Evolutionary conservation across 768 basidiomycete genomes (phyloP).

Genomic region (Imleria badia): DNA sequence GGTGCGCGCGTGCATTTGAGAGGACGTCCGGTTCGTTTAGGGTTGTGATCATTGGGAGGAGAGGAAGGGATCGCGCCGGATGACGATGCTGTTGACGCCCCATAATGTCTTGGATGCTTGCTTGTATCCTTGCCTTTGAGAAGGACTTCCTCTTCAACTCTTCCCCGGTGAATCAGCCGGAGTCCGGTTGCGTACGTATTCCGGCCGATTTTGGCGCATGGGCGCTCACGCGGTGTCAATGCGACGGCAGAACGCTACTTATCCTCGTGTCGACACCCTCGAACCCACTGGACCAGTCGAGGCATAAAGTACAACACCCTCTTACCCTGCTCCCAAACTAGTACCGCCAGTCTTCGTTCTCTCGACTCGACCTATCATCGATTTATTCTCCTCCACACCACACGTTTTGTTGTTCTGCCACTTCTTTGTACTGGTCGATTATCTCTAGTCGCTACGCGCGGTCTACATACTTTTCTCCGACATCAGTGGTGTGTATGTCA

Average conservation of each 20-base stretch:
- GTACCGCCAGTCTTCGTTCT: slow-evolving; percentile 1
- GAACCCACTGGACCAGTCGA: slow-evolving; percentile 15
- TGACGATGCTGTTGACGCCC: slow-evolving; percentile 61
- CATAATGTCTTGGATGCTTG: slow-evolving; percentile 14
- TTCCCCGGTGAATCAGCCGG: slow-evolving; percentile 52
- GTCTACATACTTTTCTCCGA: not conserved
- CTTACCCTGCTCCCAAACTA: not conserved
- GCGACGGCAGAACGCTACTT: no score
- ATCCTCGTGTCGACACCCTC: slow-evolving; percentile 15
- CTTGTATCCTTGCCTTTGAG: slow-evolving; percentile 14
- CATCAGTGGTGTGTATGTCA: slow-evolving; percentile 6
- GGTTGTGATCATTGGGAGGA: slow-evolving; percentile 19
- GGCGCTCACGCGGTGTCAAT: no score
- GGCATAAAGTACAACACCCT: slow-evolving; percentile 1
- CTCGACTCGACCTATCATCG: slow-evolving; percentile 5
- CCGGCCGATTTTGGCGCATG: no score
- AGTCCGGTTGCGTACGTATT: no score
- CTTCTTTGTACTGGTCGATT: not conserved
- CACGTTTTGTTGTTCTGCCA: not conserved
- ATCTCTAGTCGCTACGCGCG: not conserved
- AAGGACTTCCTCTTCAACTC: slow-evolving; percentile 25
- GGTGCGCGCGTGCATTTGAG: no score
- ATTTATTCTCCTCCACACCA: not conserved
- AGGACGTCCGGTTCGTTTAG: slow-evolving; percentile 17
- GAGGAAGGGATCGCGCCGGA: slow-evolving; percentile 57